A percentile compares a stretch with the other conserved stretches of the same genome.
phyloP scores from a whole-genome alignment of 441 rosid genomes.

The Macaranga tanarius region DNA sequence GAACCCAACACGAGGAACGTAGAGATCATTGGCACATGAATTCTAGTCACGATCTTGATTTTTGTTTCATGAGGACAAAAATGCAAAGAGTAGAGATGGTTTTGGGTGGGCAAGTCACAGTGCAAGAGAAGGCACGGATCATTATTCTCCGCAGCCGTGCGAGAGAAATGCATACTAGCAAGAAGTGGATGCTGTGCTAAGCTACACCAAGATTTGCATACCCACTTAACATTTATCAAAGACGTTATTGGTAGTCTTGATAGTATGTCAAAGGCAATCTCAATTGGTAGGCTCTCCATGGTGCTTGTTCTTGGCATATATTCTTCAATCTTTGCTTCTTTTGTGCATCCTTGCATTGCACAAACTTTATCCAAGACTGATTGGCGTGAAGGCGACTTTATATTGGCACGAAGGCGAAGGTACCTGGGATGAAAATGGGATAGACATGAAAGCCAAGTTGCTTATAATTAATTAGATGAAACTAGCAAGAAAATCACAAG shows the following conservation, averaged over 20 bases:
- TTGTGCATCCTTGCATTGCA: too few species aligned
- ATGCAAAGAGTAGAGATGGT: conserved; percentile 18
- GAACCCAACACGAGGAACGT: conserved; percentile 27
- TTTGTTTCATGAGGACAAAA: not conserved
- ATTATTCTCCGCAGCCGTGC: not conserved
- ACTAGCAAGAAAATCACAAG: too few species aligned
- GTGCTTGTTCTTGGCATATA: not conserved
- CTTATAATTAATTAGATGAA: too few species aligned
- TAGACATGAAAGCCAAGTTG: too few species aligned
- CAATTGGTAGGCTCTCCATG: not conserved
- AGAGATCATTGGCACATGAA: conserved; percentile 18
- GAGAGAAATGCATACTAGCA: conserved; percentile 3
- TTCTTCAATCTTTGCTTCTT: conserved; percentile 1
- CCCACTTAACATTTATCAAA: conserved; percentile 5
- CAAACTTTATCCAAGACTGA: too few species aligned
- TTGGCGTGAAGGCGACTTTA: too few species aligned
- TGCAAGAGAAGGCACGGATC: conserved; percentile 27
- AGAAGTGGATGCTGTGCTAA: conserved; percentile 14
- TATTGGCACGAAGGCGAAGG: too few species aligned
- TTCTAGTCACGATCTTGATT: conserved; percentile 1
- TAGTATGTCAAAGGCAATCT: not conserved
- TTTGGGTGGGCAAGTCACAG: conserved; percentile 13
- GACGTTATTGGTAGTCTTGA: conserved; percentile 12
- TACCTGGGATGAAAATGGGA: too few species aligned
- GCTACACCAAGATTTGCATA: conserved; percentile 13